Evolutionary conservation across 306 rosid genomes (phyloP), one percentile per base, ranked within the genome.

Genomic region (Glycine soja): DNA sequence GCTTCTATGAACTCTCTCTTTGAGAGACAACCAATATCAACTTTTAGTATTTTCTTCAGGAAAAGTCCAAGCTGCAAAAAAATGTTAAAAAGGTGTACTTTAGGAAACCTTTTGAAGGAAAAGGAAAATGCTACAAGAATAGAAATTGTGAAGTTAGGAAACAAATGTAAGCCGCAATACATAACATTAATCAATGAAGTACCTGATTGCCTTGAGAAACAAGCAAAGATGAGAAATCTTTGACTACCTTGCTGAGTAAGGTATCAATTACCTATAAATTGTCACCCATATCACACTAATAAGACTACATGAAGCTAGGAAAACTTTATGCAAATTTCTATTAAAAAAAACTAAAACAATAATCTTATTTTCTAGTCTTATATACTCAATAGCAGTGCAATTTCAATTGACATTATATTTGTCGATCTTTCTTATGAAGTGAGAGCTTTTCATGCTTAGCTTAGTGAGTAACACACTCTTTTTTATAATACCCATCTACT

Each of bases 151-250:
- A 53, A 38, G 47, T 19, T 19, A 14, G 46, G 36, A 67, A 78
- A 19, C 43, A 57, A 30, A 38, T 18, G 43, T 38, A 42, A 57
- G 36, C 42, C 30, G 70, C 30, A 50, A 64, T 40, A 61, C 65
- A 74, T 56, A 54, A 16, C 8, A 38, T 77, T 61, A 11, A 81
- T 34, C 9, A 19, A 56, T 24, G 65, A 75, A 64, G 12, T 88
- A 96, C 99, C 99, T 96, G 97, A 78, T 93, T 90, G 83, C 98
- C 91, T 90, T 93, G 99, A 74, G 97, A 87, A 83, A 87, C 93
- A 74, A 96, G 97, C 82, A 90, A 75, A 34, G 94, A 91, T 30
- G 98, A 92, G 88, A 96, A 96, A 90, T 96, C 93, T 83, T 96
- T 96, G 78, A 90, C 94, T 61, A 93, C 95, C 89, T 92, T 96